Evolutionary conservation across 192 early-diverging fungal species (phyloP).

Genomic region (Lobosporangium transversale): DNA sequence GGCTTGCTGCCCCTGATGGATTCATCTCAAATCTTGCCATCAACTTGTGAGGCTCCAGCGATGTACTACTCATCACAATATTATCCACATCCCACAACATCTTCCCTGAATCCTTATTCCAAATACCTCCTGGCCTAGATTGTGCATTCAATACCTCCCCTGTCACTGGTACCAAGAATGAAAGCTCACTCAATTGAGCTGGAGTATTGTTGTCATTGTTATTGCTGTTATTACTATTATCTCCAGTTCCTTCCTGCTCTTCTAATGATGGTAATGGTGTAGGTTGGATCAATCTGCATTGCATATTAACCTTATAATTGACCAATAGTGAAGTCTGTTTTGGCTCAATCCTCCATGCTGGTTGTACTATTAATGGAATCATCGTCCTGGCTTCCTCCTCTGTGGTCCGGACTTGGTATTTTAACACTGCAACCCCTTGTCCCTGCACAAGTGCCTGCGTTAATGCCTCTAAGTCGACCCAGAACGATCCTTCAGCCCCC

Average conservation of each 20-base stretch:
- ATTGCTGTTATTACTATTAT: no score
- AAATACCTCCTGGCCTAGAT: slow-evolving; percentile 59
- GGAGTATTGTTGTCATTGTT: no score
- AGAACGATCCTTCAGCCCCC: slow-evolving; percentile 37
- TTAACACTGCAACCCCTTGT: slow-evolving; percentile 38
- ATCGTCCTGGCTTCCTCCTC: slow-evolving; percentile 27
- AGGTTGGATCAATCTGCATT: slow-evolving; percentile 31
- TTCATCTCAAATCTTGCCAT: slow-evolving; percentile 60
- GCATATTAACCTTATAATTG: slow-evolving; percentile 56
- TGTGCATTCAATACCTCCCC: slow-evolving; percentile 58
- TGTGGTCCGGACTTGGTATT: slow-evolving; percentile 52
- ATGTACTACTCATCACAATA: slow-evolving; percentile 19
- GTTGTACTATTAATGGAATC: slow-evolving; percentile 48
- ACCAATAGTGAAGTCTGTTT: slow-evolving; percentile 58
- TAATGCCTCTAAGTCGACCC: slow-evolving; percentile 53
- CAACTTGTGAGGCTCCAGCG: slow-evolving; percentile 49
- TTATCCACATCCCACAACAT: slow-evolving; percentile 62
- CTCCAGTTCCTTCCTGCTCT: background rate
- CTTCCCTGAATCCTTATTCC: slow-evolving; percentile 59
- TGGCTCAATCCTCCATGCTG: slow-evolving; percentile 66
- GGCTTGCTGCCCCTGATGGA: slow-evolving; percentile 39
- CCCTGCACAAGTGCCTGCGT: slow-evolving; percentile 24
- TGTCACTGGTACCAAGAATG: slow-evolving; percentile 59
- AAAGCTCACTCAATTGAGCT: slow-evolving; percentile 44
- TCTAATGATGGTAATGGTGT: background rate